Conservation (phyloP, 2,329 filamentous ascomycete genomes). For the Hymenoscyphus infarciens region DNA sequence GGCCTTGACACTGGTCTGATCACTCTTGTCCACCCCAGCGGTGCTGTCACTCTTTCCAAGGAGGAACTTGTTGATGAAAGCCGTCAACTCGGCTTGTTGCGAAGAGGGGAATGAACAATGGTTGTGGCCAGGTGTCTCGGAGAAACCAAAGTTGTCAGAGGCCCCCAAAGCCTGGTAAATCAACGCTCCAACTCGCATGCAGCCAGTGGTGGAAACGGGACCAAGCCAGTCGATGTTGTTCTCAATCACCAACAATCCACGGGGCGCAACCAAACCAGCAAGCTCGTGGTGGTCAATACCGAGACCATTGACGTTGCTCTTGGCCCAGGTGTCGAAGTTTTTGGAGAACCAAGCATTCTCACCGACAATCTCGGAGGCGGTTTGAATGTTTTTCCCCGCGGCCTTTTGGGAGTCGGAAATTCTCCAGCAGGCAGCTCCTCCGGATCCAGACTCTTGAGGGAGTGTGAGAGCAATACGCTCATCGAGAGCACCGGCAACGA, state of each 20-base stretch:
- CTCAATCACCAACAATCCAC: slow-evolving; percentile 54
- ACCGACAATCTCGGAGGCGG: slow-evolving; percentile 52
- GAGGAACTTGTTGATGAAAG: slow-evolving; percentile 49
- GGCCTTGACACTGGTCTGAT: slow-evolving; percentile 22
- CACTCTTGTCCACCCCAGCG: slow-evolving; percentile 28
- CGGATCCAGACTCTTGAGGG: slow-evolving; percentile 60
- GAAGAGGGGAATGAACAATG: slow-evolving; percentile 50
- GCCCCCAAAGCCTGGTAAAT: slow-evolving; percentile 53
- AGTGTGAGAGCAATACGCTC: slow-evolving; percentile 57
- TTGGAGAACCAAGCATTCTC: slow-evolving; percentile 63
- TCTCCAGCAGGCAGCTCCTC: slow-evolving; percentile 60
- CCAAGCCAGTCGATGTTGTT: slow-evolving; percentile 52
- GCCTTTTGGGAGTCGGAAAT: slow-evolving; percentile 48
- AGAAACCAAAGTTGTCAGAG: slow-evolving; percentile 49
- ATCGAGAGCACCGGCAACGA: slow-evolving; percentile 58
- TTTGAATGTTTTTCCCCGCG: slow-evolving; percentile 57
- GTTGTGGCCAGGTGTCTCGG: slow-evolving; percentile 44
- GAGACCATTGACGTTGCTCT: slow-evolving; percentile 41
- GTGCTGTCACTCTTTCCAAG: slow-evolving; percentile 31
- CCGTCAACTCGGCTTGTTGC: slow-evolving; percentile 43
- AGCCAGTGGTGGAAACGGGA: slow-evolving; percentile 49
- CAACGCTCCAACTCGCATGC: slow-evolving; percentile 50
- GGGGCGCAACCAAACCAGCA: slow-evolving; percentile 54
- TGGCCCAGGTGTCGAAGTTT: slow-evolving; percentile 49
- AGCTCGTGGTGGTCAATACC: slow-evolving; percentile 57